Conservation (phyloP, 768 basidiomycete genomes). For the Rhodotorula paludigena region DNA sequence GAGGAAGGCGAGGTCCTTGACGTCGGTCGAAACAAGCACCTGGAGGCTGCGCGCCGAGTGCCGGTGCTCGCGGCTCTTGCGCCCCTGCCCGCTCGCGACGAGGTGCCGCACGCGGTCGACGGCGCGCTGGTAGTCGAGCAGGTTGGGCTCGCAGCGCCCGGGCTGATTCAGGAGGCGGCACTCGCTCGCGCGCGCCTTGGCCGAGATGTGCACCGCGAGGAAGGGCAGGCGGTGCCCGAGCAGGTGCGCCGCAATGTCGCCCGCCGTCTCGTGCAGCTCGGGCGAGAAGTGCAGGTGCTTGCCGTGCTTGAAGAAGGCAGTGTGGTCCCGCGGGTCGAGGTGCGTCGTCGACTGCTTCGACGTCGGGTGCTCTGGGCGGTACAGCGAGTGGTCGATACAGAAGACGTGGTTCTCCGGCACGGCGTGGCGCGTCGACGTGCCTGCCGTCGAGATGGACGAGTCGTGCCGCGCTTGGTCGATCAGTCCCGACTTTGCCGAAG, state of each 20-base stretch:
- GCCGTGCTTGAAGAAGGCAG: constrained; percentile 35
- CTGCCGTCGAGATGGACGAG: constrained; percentile 15
- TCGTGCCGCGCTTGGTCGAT: constrained; percentile 37
- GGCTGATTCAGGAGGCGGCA: constrained; percentile 28
- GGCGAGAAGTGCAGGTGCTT: constrained; percentile 31
- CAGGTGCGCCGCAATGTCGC: constrained; percentile 27
- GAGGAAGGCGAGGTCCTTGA: constrained; percentile 34
- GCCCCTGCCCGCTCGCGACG: constrained; percentile 16
- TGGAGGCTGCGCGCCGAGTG: constrained; percentile 22
- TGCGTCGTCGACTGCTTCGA: constrained; percentile 27
- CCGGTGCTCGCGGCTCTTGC: constrained; percentile 32
- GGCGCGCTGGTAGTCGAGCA: constrained; percentile 23
- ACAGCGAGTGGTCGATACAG: constrained; percentile 37
- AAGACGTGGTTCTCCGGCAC: constrained; percentile 34
- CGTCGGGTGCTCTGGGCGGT: constrained; percentile 34
- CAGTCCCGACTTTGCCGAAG: constrained; percentile 19
- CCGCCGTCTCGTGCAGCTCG: constrained; percentile 25
- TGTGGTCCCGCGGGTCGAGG: constrained; percentile 39
- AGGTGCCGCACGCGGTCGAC: constrained; percentile 30
- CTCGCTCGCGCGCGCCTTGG: constrained; percentile 15
- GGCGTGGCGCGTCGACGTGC: background rate
- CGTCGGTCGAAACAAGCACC: constrained; percentile 36
- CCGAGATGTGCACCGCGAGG: constrained; percentile 36
- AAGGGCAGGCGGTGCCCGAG: constrained; percentile 29
- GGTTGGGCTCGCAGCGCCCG: constrained; percentile 17